Percentiles rank a stretch among this genome's conserved stretches.
Conservation (phyloP, 768 basidiomycete species). For the Suillus discolor region DNA sequence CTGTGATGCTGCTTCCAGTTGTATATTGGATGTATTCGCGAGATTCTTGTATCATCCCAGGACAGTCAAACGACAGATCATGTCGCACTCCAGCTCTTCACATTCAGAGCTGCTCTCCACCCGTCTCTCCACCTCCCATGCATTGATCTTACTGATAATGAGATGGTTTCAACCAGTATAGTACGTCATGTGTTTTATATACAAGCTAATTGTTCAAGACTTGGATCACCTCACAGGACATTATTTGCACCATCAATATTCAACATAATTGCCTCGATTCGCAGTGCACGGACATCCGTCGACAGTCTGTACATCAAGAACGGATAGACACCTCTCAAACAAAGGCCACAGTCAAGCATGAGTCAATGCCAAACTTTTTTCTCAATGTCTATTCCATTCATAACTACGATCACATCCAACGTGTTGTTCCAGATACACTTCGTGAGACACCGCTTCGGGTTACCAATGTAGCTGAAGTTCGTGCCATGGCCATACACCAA, state of each 20-base stretch:
- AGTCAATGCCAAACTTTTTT: conserved; percentile 7
- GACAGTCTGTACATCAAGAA: conserved; percentile 12
- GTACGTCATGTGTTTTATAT: too few relatives aligned
- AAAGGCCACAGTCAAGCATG: conserved; percentile 10
- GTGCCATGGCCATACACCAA: background rate
- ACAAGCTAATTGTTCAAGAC: too few relatives aligned
- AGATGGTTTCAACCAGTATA: too few relatives aligned
- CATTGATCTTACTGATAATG: background rate
- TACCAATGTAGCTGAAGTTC: conserved; percentile 1
- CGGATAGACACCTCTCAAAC: conserved; percentile 12
- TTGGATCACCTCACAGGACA: conserved; percentile 11
- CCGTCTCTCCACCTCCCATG: too few relatives aligned
- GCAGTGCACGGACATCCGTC: background rate
- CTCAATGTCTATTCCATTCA: conserved; percentile 15
- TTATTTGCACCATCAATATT: conserved; percentile 23
- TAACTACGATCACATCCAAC: conserved; percentile 6
- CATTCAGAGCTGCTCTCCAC: too few relatives aligned
- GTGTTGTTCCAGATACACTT: background rate
- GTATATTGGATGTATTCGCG: too few relatives aligned
- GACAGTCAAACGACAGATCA: too few relatives aligned
- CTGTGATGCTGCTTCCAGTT: too few relatives aligned
- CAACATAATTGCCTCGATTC: conserved; percentile 21
- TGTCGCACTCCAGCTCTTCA: too few relatives aligned
- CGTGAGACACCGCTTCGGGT: background rate
- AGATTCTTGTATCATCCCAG: too few relatives aligned